These are phyloP conservation scores for Scheffersomyces cryptocercus DNA, from an alignment of 1,139 yeast genomes.

Conservation along the genomic window DNA sequence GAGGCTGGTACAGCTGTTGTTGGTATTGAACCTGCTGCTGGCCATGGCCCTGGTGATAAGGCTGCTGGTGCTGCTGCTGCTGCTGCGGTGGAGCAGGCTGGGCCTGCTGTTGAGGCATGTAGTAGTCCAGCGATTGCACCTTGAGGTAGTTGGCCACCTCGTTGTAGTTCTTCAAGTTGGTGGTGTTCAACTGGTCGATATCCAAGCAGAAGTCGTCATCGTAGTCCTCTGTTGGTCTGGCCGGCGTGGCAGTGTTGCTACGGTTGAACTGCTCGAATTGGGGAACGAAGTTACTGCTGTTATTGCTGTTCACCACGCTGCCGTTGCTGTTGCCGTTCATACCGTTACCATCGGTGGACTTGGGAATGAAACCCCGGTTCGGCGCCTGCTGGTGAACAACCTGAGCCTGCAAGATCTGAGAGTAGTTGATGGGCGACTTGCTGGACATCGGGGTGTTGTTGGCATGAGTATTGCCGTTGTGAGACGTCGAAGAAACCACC, in stretches of 20 bases:
- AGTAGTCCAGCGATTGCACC: slow-evolving; percentile 7
- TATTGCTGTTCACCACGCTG: neutral
- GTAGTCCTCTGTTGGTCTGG: slow-evolving; percentile 28
- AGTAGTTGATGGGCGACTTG: slow-evolving; percentile 1
- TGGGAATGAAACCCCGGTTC: neutral
- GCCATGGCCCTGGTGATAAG: slow-evolving; percentile 2
- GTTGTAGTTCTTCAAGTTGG: slow-evolving; percentile 20
- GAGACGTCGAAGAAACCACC: neutral
- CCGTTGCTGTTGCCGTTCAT: too few species aligned
- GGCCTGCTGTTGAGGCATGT: slow-evolving; percentile 4
- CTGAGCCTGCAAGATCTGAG: neutral
- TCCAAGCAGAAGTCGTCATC: slow-evolving; percentile 51
- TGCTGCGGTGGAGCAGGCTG: slow-evolving; percentile 3
- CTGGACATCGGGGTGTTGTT: neutral
- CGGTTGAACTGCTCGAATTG: neutral
- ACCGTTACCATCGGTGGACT: neutral
- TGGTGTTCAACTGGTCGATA: slow-evolving; percentile 41
- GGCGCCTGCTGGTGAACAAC: neutral
- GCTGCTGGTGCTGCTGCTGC: slow-evolving; percentile 1
- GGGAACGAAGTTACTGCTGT: neutral
- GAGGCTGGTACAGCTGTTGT: slow-evolving; percentile 6
- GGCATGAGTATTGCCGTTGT: neutral
- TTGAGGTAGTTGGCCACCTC: slow-evolving; percentile 19
- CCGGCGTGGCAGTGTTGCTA: neutral
- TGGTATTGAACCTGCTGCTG: slow-evolving; percentile 4